Base-by-base conservation (phyloP, 2,329 filamentous ascomycete genomes). In the Aspergillus hiratsukae region DNA sequence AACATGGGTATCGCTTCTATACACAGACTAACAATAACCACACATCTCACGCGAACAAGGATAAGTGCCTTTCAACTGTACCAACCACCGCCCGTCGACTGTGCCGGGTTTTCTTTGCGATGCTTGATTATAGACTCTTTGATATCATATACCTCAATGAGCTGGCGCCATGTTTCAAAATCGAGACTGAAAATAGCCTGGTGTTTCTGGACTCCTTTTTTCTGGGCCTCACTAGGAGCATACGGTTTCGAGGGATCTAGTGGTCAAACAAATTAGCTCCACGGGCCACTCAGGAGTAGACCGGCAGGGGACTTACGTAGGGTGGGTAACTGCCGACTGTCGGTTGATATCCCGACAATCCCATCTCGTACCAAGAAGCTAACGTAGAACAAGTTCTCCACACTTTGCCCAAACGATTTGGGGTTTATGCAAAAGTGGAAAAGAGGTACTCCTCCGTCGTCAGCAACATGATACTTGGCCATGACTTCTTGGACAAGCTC, bases 351-450 rank as follows among this genome's bases (percentile, higher is more conserved):
- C 35, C 84, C 85, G 5, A 91, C 83, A 58, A 83, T 85, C 10
- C 91, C 91, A 74, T 99, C 94, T 56, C 90, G 86, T 58, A 97
- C 91, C 58, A 99, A 77, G 69, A 99, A 99, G 70, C 90, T 95
- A 64, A 96, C 84, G 71, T 97, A 97, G 73, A 99, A 99, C 66
- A 99, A 80, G 66, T 99, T 99, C 71, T 99, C 94, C 6, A 99
- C 87, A 0, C 91, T 96, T 73, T 99, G 94, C 0, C 90, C 90
- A 66, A 97, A 99, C 0, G 91, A 96, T 41, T 78, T 78, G 0
- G 94, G 94, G 65, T 99, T 96, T 61, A 97, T 83, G 43, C 91
- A 90, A 64, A 97, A 97, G 52, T 88, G 86, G 71, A 97, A 88
- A 11, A 97, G 75, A 51, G 89, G 85, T 3, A 96, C 83, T 17